Base-by-base conservation (phyloP, 768 basidiomycete genomes). In the Coprinopsis cinerea region DNA sequence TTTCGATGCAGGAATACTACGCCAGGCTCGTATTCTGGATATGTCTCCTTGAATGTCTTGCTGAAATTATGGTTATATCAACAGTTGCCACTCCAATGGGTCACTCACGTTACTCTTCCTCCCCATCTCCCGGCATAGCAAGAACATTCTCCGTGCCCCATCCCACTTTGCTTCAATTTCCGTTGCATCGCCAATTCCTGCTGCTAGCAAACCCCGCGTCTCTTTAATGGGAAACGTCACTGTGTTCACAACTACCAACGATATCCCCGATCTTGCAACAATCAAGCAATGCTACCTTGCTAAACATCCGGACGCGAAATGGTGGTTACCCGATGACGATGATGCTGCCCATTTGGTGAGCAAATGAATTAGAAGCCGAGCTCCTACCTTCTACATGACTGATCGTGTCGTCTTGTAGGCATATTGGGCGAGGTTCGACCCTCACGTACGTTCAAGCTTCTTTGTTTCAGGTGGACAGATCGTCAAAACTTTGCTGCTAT, bases 341-440 rank as follows among this genome's bases (percentile, higher is more conserved):
- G 57, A 63, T 36, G 72, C 68, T 4, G 70, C 76, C 9, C 77
- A 77, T 59, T 59, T 67, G 42, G 75, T 77, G 42, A 54, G 60
- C 49, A 11, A n/a, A 14, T 13, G 7, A 6, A 22, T 7, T 4
- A 43, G 5, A 43, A 10, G 23, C 26, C 7, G 5, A 26, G 14
- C 25, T 3, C 37, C 27, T n/a, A 22, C 17, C 13, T 11, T 41
- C 6, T 36, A 28, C 20, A 20, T 28, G 34, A 17, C 32, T 53
- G 20, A 49, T 48, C 17, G 26, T 28, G 17, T 18, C n/a, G 24
- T 45, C 25, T 47, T 22, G 30, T 24, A 77, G 76, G 68, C 75
- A 11, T 76, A 75, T 53, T 79, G 78, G 78, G 76, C 77, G 43
- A 65, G 73, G 15, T 78, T 78, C 59, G 76, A 79, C 56, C 76